Conservation (phyloP, 2,329 filamentous ascomycete species). For the Scedosporium dehoogii region DNA sequence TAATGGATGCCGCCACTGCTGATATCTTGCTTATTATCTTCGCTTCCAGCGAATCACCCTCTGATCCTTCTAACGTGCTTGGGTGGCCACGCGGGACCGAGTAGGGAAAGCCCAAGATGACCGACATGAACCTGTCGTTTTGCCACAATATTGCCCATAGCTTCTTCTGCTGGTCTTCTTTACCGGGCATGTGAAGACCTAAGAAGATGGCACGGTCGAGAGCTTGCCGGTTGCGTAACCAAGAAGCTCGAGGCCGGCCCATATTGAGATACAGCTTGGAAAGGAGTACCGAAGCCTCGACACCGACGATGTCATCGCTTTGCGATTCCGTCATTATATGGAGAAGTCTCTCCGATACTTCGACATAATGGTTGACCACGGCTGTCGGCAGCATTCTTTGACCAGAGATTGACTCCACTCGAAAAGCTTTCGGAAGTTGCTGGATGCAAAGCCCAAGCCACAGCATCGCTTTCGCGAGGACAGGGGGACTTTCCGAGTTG, state of each 20-base stretch:
- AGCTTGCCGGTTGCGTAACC: slow-evolving; percentile 39
- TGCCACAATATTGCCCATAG: slow-evolving; percentile 29
- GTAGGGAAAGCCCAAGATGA: slow-evolving; percentile 43
- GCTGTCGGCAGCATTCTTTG: not conserved
- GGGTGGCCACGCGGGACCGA: slow-evolving; percentile 20
- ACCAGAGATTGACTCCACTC: not conserved
- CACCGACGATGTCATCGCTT: slow-evolving; percentile 36
- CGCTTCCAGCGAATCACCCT: not conserved
- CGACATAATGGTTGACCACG: not conserved
- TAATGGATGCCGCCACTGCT: not conserved
- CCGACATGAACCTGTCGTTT: slow-evolving; percentile 38
- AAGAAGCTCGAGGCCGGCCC: slow-evolving; percentile 43
- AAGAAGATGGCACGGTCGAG: slow-evolving; percentile 27
- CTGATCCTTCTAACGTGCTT: not conserved
- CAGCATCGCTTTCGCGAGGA: not conserved
- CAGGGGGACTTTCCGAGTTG: not conserved
- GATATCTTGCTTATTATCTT: not conserved
- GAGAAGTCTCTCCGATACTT: not conserved
- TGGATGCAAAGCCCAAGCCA: not conserved
- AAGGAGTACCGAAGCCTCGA: slow-evolving; percentile 41
- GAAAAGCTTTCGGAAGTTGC: not conserved
- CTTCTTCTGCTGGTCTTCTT: slow-evolving; percentile 5
- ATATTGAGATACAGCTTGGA: slow-evolving; percentile 44
- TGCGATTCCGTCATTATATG: not conserved
- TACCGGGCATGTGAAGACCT: not conserved